Percentiles rank a stretch among this genome's conserved stretches.
Evolutionary conservation across 1,284 basidiomycete species (phyloP).

Genomic region (Heterobasidion occidentale): DNA sequence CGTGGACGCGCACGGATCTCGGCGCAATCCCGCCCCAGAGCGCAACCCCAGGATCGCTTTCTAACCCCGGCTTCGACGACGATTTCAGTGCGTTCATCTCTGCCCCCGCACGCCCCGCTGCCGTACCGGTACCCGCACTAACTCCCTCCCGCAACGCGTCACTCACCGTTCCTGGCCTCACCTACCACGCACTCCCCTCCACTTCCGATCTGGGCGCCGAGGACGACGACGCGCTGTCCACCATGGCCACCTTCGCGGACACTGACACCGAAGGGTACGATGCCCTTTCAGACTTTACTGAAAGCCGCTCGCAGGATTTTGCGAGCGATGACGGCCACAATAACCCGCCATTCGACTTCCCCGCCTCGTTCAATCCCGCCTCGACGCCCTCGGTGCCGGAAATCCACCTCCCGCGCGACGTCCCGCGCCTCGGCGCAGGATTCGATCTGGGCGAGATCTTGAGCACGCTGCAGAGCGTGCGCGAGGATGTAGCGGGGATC

Average conservation of each 20-base stretch:
- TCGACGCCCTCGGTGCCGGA: not conserved
- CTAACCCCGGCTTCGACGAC: slow-evolving; percentile 53
- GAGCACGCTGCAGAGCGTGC: slow-evolving; percentile 59
- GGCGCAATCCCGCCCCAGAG: not conserved
- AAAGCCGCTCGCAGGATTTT: too few relatives aligned
- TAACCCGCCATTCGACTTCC: too few relatives aligned
- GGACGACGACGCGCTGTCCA: not conserved
- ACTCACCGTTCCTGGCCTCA: not conserved
- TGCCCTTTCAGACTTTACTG: not conserved
- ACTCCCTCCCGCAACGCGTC: not conserved
- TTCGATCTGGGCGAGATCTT: slow-evolving; percentile 63
- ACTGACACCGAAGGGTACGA: slow-evolving; percentile 12
- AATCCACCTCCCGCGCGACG: not conserved
- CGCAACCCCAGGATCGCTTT: not conserved
- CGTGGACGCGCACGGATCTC: slow-evolving; percentile 4
- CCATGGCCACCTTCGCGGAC: too few relatives aligned
- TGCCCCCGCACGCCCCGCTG: slow-evolving; percentile 21
- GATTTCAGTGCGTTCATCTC: slow-evolving; percentile 71
- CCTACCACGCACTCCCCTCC: not conserved
- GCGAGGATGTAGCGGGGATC: slow-evolving; percentile 65
- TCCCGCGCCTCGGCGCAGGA: not conserved
- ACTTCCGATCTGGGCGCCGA: not conserved
- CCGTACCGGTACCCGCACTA: not conserved
- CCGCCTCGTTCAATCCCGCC: not conserved
- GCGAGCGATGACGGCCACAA: too few relatives aligned